Percentiles rank a stretch among this genome's conserved stretches.
These are phyloP conservation scores for Urtica urens DNA, from an alignment of 306 rosid genomes.

Conservation along the genomic window DNA sequence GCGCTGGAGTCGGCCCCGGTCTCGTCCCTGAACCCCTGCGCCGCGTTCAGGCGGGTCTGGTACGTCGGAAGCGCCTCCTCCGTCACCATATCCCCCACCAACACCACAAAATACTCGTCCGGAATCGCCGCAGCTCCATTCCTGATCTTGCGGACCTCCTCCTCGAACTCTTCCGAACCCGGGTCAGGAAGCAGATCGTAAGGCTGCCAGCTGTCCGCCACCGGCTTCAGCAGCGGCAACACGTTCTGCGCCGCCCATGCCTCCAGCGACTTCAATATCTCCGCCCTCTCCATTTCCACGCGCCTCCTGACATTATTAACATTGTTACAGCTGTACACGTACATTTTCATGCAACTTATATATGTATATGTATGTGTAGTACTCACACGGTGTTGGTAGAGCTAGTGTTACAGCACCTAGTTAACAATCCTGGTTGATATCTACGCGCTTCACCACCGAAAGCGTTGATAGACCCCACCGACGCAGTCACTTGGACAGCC, in stretches of 20 bases:
- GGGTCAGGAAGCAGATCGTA: slow-evolving; percentile 55
- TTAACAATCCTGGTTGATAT: too few relatives aligned
- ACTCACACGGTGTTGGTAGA: too few relatives aligned
- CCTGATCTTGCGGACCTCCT: slow-evolving; percentile 44
- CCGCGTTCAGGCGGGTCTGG: slow-evolving; percentile 45
- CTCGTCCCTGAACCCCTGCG: slow-evolving; percentile 44
- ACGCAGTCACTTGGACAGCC: too few relatives aligned
- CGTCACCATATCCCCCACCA: slow-evolving; percentile 62
- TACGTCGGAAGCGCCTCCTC: slow-evolving; percentile 71
- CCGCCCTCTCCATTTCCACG: slow-evolving; percentile 42
- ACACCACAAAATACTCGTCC: slow-evolving; percentile 53
- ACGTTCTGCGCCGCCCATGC: slow-evolving; percentile 49
- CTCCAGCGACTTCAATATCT: slow-evolving; percentile 53
- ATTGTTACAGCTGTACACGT: neutral
- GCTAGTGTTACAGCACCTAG: too few relatives aligned
- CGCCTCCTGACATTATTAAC: too few relatives aligned
- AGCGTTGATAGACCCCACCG: too few relatives aligned
- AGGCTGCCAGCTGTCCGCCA: slow-evolving; percentile 59
- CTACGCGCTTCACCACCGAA: too few relatives aligned
- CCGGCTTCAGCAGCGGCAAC: slow-evolving; percentile 44
- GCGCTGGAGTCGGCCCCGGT: slow-evolving; percentile 46
- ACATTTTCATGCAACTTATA: neutral
- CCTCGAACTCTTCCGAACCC: slow-evolving; percentile 40
- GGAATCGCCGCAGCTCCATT: slow-evolving; percentile 42
- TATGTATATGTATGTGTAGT: neutral